phyloP scores from a whole-genome alignment of 495 filamentous ascomycete genomes.

The Halenospora varia region DNA sequence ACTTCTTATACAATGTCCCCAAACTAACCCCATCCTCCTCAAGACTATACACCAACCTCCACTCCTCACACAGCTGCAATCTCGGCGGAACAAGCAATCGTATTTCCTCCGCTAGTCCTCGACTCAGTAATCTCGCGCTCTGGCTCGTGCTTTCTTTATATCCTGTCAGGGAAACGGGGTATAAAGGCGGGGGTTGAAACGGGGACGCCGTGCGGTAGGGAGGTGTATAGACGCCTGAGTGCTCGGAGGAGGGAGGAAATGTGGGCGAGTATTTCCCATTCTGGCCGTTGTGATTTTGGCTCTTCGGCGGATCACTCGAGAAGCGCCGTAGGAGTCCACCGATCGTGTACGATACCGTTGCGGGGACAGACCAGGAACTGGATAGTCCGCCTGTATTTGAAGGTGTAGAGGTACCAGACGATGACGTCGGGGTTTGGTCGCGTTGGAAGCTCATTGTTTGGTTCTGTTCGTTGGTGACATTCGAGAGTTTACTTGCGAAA shows the following conservation, averaged over 20 bases:
- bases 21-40: constrained; percentile 89
- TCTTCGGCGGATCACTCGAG: constrained; percentile 17
- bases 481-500: neutral
- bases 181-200: constrained; percentile 57
- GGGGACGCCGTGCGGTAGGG: constrained; percentile 49
- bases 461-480: neutral
- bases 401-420: constrained; percentile 9
- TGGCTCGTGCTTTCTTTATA: constrained; percentile 27
- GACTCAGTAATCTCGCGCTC: constrained; percentile 52
- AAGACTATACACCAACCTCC: constrained; percentile 84
- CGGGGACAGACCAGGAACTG: constrained; percentile 18
- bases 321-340: constrained; percentile 25
- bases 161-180: constrained; percentile 45
- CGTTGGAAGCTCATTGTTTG: neutral
- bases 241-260: neutral
- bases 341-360: constrained; percentile 16
- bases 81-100: constrained; percentile 81
- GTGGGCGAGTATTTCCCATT: neutral
- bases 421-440: constrained; percentile 19
- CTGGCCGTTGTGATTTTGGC: neutral
- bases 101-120: constrained; percentile 86
- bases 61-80: constrained; percentile 80
- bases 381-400: constrained; percentile 3
- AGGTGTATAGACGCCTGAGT: constrained; percentile 34
- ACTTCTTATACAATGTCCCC: constrained; percentile 79